phyloP scores from a whole-genome alignment of 2,329 filamentous ascomycete genomes.

The Trichophyton schoenleinii region DNA sequence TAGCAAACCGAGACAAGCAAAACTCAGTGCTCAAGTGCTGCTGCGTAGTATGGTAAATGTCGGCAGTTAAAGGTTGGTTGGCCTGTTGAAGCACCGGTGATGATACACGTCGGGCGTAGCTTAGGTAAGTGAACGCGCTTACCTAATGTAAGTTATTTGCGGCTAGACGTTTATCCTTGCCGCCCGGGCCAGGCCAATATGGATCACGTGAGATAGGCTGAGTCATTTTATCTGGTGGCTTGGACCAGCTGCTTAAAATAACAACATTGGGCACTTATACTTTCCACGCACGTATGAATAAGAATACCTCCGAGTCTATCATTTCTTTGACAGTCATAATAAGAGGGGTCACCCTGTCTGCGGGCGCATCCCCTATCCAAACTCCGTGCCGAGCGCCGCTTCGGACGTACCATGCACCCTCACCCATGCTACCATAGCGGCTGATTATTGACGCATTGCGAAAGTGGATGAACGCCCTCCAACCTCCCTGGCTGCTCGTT shows the following conservation, averaged over 20 bases:
- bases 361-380: not conserved
- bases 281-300: not conserved
- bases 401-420: not conserved
- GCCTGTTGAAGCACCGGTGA: not conserved
- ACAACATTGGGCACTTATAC: not conserved
- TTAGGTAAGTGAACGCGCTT: no score
- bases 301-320: not conserved
- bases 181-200: not conserved
- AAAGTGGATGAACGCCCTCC: not conserved
- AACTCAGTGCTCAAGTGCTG: no score
- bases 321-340: not conserved
- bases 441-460: not conserved
- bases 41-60: not conserved
- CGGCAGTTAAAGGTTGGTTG: not conserved
- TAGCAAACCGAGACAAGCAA: not conserved
- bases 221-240: not conserved
- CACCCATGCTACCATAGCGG: not conserved
- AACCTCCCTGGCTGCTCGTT: not conserved
- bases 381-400: not conserved
- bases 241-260: conserved; percentile 4
- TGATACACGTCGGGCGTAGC: not conserved
- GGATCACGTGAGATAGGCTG: not conserved
- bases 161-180: not conserved
- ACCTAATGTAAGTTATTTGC: not conserved
- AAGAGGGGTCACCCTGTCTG: not conserved